Conservation (phyloP, 306 rosid genomes). For the Erythrophleum fordii region DNA sequence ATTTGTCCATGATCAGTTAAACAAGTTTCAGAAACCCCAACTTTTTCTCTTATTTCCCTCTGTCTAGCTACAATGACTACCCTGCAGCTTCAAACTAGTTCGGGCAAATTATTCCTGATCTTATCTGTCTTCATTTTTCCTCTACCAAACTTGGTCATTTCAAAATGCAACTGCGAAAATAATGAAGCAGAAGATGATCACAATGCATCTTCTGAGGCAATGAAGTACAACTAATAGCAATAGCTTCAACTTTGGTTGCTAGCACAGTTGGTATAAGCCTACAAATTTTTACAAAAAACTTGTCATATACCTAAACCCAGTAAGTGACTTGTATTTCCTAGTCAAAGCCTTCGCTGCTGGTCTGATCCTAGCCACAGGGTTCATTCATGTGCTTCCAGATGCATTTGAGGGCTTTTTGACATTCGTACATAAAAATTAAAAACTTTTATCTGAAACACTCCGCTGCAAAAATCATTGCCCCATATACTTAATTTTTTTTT, state of each 20-base stretch:
- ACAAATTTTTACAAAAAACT: slow-evolving; percentile 51
- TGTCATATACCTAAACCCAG: slow-evolving; percentile 45
- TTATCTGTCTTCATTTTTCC: slow-evolving; percentile 30
- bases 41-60: neutral
- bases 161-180: slow-evolving; percentile 38
- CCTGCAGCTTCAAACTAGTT: neutral
- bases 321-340: slow-evolving; percentile 50
- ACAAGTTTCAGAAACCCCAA: slow-evolving; percentile 5
- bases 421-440: too few relatives aligned
- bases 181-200: neutral
- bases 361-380: slow-evolving; percentile 74
- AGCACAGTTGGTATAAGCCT: slow-evolving; percentile 56
- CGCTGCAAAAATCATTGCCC: too few relatives aligned
- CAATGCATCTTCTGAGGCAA: slow-evolving; percentile 40
- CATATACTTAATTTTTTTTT: too few relatives aligned
- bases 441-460: too few relatives aligned
- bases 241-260: slow-evolving; percentile 52
- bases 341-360: slow-evolving; percentile 75
- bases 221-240: slow-evolving; percentile 50
- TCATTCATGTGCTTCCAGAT: slow-evolving; percentile 69
- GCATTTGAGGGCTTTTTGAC: slow-evolving; percentile 63
- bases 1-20: neutral
- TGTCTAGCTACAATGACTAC: slow-evolving; percentile 33
- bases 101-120: slow-evolving; percentile 31
- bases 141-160: slow-evolving; percentile 36